Base-by-base conservation (phyloP, 1,139 yeast species). In the Sugiyamaella castrensis region DNA sequence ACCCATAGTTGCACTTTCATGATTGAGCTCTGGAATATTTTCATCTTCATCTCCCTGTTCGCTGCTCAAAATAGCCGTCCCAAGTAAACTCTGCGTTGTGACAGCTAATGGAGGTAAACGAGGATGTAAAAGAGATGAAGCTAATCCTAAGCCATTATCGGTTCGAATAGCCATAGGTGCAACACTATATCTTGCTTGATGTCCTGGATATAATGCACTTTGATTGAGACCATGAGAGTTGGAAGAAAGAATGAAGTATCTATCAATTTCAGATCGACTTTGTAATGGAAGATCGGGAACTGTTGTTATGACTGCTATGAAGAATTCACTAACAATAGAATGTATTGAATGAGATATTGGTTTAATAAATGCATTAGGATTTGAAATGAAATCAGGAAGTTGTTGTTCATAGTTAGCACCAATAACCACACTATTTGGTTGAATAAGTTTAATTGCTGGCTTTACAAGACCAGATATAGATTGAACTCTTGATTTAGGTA, bases 71-170 rank as follows among this genome's bases (percentile, higher is more conserved):
- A 42, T 47, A 6, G 53, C 58, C 7, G 50, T 41, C 12, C 37
- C 37, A 12, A 32, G 9, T 5, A 51, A 11, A 12, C 46, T 43
- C 15, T 53, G 50, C 2, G 50, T 48, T 10, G 56, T 50, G 27
- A 43, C 33, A 66, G 58, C 51, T 9, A 54, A 43, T 2, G 87
- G 78, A 1, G 96, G 96, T 57, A 88, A 79, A 57, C 94, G 73
- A 34, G 96, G 95, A 59, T 86, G 86, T 53, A 80, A 76, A 59
- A 87, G 2, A 81, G 74, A 61, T 82, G 58, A 48, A 28, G 87
- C 65, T 4, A 75, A 69, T 30, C 68, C 70, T 46, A 72, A 70
- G 27, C 58, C 58, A 1, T 64, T 57, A 32, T 66, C 62, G 11
- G 72, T 50, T 1, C 73, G 66, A n/a, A 79, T 67, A 1, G 86